A percentile compares a stretch with the other conserved stretches of the same genome.
Evolutionary conservation across 1,284 basidiomycete species (phyloP).

Genomic region (Golubevia sp.): DNA sequence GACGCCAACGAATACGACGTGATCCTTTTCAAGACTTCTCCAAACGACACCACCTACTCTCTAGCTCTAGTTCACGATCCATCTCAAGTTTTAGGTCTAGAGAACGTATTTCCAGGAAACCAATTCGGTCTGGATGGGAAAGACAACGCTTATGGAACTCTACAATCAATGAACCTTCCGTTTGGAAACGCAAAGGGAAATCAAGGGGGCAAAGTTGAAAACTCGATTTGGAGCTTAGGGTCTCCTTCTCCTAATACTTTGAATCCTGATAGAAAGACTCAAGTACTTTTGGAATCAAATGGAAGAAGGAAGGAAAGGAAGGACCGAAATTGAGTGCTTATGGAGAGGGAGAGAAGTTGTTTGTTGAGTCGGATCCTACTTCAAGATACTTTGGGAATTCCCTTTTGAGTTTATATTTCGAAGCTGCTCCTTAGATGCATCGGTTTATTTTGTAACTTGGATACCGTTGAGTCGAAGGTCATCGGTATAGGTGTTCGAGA

Average conservation of each 20-base stretch:
- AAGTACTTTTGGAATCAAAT: background rate
- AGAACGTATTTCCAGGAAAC: background rate
- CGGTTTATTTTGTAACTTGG: too few relatives aligned
- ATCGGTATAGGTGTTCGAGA: too few relatives aligned
- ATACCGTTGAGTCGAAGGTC: too few relatives aligned
- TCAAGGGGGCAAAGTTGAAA: background rate
- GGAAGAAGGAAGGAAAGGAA: background rate
- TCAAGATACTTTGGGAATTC: too few relatives aligned
- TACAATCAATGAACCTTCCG: background rate
- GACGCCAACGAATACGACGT: too few relatives aligned
- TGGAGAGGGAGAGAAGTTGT: background rate
- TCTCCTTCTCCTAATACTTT: background rate
- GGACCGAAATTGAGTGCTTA: background rate
- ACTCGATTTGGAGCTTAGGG: background rate
- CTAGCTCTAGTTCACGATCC: background rate
- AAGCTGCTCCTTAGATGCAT: too few relatives aligned
- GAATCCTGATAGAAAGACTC: background rate
- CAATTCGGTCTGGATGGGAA: background rate
- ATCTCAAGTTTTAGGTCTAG: background rate
- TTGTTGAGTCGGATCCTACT: background rate
- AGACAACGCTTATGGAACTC: background rate
- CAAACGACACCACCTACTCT: background rate
- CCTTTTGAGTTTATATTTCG: too few relatives aligned
- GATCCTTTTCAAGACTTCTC: background rate
- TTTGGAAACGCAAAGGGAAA: background rate